A percentile compares a stretch with the other conserved stretches of the same genome.
Conservation (phyloP, 768 basidiomycete species). For the Collybia nuda region DNA sequence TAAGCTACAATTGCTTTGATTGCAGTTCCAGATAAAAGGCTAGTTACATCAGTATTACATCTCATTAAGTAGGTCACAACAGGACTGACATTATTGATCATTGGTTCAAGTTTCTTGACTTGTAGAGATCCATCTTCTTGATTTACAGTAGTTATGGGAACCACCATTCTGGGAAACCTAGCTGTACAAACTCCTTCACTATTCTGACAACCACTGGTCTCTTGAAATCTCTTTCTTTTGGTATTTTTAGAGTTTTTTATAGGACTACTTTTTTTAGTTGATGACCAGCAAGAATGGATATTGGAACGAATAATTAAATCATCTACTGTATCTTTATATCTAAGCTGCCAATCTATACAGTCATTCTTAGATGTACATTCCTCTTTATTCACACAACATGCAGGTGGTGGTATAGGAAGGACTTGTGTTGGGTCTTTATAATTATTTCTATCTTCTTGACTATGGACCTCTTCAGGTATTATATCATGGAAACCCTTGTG, state of each 20-base stretch:
- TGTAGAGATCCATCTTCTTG: neutral
- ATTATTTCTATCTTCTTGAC: neutral
- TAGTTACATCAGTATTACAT: constrained; percentile 22
- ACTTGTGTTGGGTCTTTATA: neutral
- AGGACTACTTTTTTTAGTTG: neutral
- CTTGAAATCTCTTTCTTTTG: constrained; percentile 2
- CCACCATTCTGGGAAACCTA: neutral
- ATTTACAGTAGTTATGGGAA: neutral
- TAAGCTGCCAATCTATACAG: neutral
- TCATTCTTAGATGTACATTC: neutral
- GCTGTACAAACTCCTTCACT: neutral
- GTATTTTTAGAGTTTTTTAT: too few relatives aligned
- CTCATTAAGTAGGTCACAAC: neutral
- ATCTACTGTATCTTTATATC: neutral
- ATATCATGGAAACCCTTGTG: too few relatives aligned
- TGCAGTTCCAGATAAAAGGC: constrained; percentile 30
- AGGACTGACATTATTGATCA: neutral
- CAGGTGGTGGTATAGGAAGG: neutral
- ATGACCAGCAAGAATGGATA: neutral
- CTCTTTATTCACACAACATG: neutral
- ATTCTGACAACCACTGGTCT: constrained; percentile 2
- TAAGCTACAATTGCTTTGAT: constrained; percentile 32
- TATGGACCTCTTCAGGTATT: too few relatives aligned
- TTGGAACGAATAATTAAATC: neutral
- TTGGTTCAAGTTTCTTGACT: neutral